These are phyloP conservation scores for Nakaseomyces delphensis DNA, from an alignment of 1,139 yeast genomes.

Conservation along the genomic window DNA sequence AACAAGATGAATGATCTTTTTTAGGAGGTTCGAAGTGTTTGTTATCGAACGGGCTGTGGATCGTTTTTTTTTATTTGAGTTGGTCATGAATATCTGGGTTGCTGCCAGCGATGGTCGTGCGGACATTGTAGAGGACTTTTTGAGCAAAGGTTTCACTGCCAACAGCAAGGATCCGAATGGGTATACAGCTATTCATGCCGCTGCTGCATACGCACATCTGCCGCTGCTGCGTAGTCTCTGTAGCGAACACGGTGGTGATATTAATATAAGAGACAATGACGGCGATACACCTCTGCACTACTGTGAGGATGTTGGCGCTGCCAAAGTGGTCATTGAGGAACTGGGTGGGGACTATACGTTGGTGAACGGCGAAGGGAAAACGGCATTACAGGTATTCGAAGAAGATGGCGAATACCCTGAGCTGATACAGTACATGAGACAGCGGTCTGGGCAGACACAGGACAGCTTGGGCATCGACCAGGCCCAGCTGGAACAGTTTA, in stretches of 20 bases:
- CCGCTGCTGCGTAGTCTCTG: conserved; percentile 57
- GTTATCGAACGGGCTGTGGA: too few species aligned
- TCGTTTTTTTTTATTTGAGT: not conserved
- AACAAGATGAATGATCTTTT: too few species aligned
- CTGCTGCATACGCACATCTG: conserved; percentile 81
- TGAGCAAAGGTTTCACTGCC: conserved; percentile 45
- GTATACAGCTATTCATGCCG: conserved; percentile 93
- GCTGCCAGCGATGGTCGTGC: conserved; percentile 84
- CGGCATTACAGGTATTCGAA: conserved; percentile 57
- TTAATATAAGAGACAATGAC: conserved; percentile 73
- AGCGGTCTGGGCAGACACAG: conserved; percentile 38
- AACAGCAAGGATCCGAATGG: conserved; percentile 84
- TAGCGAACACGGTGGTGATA: conserved; percentile 55
- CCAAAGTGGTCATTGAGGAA: conserved; percentile 55
- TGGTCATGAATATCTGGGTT: conserved; percentile 71
- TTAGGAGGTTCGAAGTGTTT: too few species aligned
- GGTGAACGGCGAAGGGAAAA: conserved; percentile 64
- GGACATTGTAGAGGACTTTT: conserved; percentile 46
- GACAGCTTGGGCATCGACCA: conserved; percentile 43
- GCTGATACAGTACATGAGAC: conserved; percentile 52
- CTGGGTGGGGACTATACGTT: conserved; percentile 55
- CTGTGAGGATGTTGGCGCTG: conserved; percentile 62
- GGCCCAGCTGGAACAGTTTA: conserved; percentile 38
- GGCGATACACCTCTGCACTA: conserved; percentile 96
- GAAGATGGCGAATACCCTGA: conserved; percentile 87